Conservation (phyloP, 225 moss, liverwort and hornwort genomes). For the Sphagnum contortum region DNA sequence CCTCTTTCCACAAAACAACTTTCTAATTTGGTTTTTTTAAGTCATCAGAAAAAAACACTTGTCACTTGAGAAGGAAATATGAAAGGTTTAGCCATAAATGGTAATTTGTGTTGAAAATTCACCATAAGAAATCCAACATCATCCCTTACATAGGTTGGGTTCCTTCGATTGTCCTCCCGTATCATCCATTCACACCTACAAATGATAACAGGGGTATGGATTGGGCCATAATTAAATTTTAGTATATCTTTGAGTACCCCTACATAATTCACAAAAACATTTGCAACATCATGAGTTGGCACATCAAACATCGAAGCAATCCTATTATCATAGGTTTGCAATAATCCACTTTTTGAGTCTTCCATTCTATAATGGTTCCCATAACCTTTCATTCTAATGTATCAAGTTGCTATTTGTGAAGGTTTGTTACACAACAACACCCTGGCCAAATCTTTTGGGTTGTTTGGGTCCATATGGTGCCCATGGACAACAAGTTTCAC, state of each 20-base stretch:
- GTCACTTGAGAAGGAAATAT: neutral
- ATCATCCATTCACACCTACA: neutral
- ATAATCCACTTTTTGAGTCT: neutral
- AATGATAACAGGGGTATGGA: neutral
- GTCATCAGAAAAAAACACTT: neutral
- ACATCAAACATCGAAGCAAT: too few species aligned
- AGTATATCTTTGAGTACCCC: slow-evolving; percentile 1
- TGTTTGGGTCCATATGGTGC: neutral
- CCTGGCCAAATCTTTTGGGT: neutral
- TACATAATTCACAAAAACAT: too few species aligned
- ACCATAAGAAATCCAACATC: neutral
- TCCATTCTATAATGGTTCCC: neutral
- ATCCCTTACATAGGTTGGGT: neutral
- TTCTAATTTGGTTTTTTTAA: neutral
- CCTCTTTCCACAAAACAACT: too few species aligned
- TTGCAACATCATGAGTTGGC: too few species aligned
- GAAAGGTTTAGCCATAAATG: neutral
- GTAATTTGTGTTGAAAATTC: neutral
- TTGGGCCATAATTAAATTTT: neutral
- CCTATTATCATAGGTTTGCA: too few species aligned
- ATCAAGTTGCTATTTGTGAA: neutral
- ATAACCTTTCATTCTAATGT: neutral
- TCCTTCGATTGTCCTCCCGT: neutral
- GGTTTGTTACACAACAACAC: neutral
- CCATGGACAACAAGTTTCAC: neutral